phyloP scores from a whole-genome alignment of 352 stramenopile genomes.

The Phytophthora sansomeana region DNA sequence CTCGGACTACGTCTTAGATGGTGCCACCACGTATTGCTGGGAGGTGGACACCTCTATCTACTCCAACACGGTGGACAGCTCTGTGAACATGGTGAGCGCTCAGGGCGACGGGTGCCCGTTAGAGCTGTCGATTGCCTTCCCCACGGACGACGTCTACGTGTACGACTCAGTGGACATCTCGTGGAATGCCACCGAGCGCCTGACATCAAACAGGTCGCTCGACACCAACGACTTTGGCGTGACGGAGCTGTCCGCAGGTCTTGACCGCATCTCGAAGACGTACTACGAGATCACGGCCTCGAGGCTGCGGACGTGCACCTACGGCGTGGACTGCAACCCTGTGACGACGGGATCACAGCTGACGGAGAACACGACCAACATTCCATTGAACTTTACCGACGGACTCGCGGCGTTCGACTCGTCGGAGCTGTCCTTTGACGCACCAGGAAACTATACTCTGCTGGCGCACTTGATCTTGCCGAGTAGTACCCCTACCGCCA shows the following conservation, averaged over 20 bases:
- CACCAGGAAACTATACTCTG: constrained; percentile 57
- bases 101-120: constrained; percentile 63
- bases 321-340: constrained; percentile 59
- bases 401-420: constrained; percentile 58
- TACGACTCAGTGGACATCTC: constrained; percentile 66
- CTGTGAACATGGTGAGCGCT: constrained; percentile 41
- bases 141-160: constrained; percentile 54
- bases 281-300: constrained; percentile 67
- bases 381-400: constrained; percentile 63
- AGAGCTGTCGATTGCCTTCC: constrained; percentile 52
- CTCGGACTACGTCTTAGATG: constrained; percentile 41
- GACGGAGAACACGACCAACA: constrained; percentile 57
- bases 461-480: constrained; percentile 74
- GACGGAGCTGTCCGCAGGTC: constrained; percentile 45
- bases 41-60: constrained; percentile 65
- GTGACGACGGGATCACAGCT: constrained; percentile 54
- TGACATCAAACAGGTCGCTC: constrained; percentile 40
- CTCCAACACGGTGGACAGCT: constrained; percentile 52
- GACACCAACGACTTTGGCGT: constrained; percentile 59
- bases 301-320: constrained; percentile 56
- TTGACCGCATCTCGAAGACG: constrained; percentile 63
- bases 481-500: constrained; percentile 43
- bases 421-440: constrained; percentile 60
- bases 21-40: constrained; percentile 70
- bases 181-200: constrained; percentile 71